Evolutionary conservation across 2,329 filamentous ascomycete genomes (phyloP).

Genomic region (Penicillium sp.): DNA sequence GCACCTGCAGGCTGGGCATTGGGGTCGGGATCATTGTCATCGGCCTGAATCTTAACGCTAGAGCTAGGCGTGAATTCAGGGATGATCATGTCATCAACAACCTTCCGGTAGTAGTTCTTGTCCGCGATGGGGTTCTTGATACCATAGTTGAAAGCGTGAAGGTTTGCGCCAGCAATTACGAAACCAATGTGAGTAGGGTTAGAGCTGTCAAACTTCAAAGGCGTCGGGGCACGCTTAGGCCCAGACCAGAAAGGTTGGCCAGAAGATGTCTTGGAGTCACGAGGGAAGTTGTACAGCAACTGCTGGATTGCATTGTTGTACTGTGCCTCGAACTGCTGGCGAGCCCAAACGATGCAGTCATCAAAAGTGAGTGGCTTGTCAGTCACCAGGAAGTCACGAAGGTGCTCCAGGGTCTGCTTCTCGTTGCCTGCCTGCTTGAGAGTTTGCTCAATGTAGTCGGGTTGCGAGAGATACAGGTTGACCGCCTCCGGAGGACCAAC

Average conservation of each 20-base stretch:
- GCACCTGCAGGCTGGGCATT: constrained; percentile 57
- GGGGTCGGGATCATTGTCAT: constrained; percentile 90
- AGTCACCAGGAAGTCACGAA: constrained; percentile 83
- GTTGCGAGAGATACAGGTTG: constrained; percentile 86
- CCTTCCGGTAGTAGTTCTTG: constrained; percentile 66
- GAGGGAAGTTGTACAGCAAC: constrained; percentile 93
- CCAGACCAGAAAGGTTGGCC: constrained; percentile 97
- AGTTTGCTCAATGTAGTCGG: constrained; percentile 80
- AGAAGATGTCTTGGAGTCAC: constrained; percentile 79
- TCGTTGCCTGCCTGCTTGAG: constrained; percentile 92
- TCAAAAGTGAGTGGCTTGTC: constrained; percentile 90
- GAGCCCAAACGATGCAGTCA: constrained; percentile 94
- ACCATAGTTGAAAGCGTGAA: constrained; percentile 96
- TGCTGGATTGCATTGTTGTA: constrained; percentile 97
- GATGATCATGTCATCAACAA: constrained; percentile 87
- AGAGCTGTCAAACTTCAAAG: constrained; percentile 78
- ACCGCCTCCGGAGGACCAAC: constrained; percentile 90
- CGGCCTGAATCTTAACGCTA: constrained; percentile 91
- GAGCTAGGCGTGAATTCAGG: constrained; percentile 90
- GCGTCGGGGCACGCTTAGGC: constrained; percentile 89
- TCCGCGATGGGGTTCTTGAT: constrained; percentile 77
- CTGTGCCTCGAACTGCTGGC: constrained; percentile 88
- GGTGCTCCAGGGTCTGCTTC: constrained; percentile 83
- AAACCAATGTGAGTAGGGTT: constrained; percentile 86
- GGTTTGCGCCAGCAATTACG: constrained; percentile 77